Conservation (phyloP, 345 rosid species). For the Arabis alpina region DNA sequence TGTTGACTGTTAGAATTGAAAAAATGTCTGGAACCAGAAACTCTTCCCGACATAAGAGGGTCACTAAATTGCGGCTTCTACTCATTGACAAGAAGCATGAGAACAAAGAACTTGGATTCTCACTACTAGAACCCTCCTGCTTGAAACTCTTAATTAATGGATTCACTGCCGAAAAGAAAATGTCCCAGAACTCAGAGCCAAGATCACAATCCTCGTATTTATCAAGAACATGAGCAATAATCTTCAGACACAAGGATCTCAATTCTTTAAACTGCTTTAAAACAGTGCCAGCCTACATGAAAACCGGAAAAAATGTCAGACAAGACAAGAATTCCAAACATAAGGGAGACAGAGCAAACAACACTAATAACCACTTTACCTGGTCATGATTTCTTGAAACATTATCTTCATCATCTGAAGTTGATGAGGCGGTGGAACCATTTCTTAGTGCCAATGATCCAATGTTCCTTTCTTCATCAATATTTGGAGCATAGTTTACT, state of each 20-base stretch:
- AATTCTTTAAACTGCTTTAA: slow-evolving; percentile 72
- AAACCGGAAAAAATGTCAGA: slow-evolving; percentile 4
- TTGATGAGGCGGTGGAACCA: slow-evolving; percentile 30
- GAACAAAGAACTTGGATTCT: slow-evolving; percentile 89
- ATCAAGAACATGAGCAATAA: slow-evolving; percentile 68
- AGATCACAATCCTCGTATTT: slow-evolving; percentile 81
- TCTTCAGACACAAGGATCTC: slow-evolving; percentile 80
- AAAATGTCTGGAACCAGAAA: slow-evolving; percentile 77
- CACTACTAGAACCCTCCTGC: slow-evolving; percentile 93
- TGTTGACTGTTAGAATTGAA: slow-evolving; percentile 64
- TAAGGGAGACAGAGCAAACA: slow-evolving; percentile 14
- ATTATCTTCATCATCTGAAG: slow-evolving; percentile 42
- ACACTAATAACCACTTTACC: slow-evolving; percentile 51
- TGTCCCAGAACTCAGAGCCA: slow-evolving; percentile 80
- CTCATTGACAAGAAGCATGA: slow-evolving; percentile 96
- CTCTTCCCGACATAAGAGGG: slow-evolving; percentile 63
- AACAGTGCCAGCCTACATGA: slow-evolving; percentile 56
- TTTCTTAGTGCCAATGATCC: slow-evolving; percentile 43
- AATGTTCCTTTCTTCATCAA: slow-evolving; percentile 46
- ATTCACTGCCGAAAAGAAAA: slow-evolving; percentile 75
- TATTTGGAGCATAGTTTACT: slow-evolving; percentile 54
- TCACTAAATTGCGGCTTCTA: slow-evolving; percentile 62
- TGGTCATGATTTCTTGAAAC: slow-evolving; percentile 37
- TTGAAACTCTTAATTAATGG: slow-evolving; percentile 74
- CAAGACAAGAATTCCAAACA: not conserved